These are phyloP conservation scores for Pythium scleroteichum DNA, from an alignment of 352 stramenopile genomes.

Conservation along the genomic window DNA sequence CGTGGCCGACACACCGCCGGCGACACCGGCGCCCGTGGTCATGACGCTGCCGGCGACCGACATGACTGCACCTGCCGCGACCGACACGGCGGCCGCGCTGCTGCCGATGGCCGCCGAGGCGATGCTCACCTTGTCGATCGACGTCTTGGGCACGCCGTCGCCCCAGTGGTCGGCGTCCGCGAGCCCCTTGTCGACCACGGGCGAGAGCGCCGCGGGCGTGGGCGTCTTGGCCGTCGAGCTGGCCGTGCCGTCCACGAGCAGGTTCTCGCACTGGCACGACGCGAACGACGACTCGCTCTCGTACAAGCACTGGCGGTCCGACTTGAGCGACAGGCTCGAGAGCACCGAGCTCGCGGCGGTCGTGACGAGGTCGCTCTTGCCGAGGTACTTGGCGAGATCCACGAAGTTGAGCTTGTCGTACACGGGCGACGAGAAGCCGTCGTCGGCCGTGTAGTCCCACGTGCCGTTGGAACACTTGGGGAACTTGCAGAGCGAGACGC, in stretches of 20 bases:
- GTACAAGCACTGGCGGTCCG: conserved; percentile 58
- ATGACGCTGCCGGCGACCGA: conserved; percentile 61
- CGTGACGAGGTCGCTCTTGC: conserved; percentile 38
- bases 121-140: conserved; percentile 74
- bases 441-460: conserved; percentile 74
- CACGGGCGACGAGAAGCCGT: conserved; percentile 67
- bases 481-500: conserved; percentile 82
- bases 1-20: conserved; percentile 52
- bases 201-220: conserved; percentile 15
- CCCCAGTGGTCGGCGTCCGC: conserved; percentile 67
- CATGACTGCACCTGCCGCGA: conserved; percentile 62
- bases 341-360: conserved; percentile 33
- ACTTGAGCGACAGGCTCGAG: conserved; percentile 54
- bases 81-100: conserved; percentile 60
- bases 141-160: conserved; percentile 51
- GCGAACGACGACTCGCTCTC: conserved; percentile 53
- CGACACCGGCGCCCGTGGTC: conserved; percentile 54
- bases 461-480: conserved; percentile 64
- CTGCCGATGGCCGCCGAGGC: conserved; percentile 49
- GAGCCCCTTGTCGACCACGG: conserved; percentile 52
- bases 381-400: conserved; percentile 49
- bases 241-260: conserved; percentile 21
- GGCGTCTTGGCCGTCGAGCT: conserved; percentile 18
- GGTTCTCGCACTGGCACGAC: conserved; percentile 61
- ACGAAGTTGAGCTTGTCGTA: conserved; percentile 75